Base-by-base conservation (phyloP, 768 basidiomycete genomes). In the Russula griseocarnosa region DNA sequence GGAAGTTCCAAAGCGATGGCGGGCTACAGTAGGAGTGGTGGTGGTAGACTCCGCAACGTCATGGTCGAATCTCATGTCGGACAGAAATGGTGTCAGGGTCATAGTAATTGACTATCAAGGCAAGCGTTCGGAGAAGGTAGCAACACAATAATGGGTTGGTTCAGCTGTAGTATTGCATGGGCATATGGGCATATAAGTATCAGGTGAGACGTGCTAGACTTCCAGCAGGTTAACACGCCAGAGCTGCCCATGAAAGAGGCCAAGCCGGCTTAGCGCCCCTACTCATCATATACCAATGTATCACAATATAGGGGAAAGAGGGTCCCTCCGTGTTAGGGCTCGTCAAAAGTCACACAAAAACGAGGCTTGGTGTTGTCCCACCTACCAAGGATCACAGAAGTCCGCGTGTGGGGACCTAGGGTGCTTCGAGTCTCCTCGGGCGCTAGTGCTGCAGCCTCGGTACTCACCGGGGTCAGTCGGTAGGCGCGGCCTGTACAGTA, bases 1-100 rank as follows among this genome's bases (percentile, higher is more conserved):
- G 53, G 10, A 51, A 36, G 9, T 9, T 53, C 58, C 58, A 60
- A 59, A 42, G 28, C 22, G 58, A 54, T 16, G 38, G 24, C 13
- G 30, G 47, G 24, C 38, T 44, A 9, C 18, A n/a, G 47, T 26
- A 22, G 22, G 46, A 34, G 26, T 28, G n/a, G 36, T 59, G 24
- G 30, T 10, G 4, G 46, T 16, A 22, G 52, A 40, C 10, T n/a
- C 44, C 42, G 28, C n/a, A 26, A 54, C 46, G 46, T 9, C 9
- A 22, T n/a, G 36, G 44, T 55, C 53, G 34, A 55, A 14, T 42
- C 20, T 20, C 18, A 16, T n/a, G 51, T 63, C 7, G 5, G 44
- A 47, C 14, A 28, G 58, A 28, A n/a, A 9, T 32, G 40, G n/a
- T 8, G 38, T 32, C 26, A 16, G 47, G 0, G 62, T 57, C 58